Evolutionary conservation across 2,329 filamentous ascomycete genomes (phyloP), one percentile per base, ranked within the genome.

Genomic region (Botrytis aclada): DNA sequence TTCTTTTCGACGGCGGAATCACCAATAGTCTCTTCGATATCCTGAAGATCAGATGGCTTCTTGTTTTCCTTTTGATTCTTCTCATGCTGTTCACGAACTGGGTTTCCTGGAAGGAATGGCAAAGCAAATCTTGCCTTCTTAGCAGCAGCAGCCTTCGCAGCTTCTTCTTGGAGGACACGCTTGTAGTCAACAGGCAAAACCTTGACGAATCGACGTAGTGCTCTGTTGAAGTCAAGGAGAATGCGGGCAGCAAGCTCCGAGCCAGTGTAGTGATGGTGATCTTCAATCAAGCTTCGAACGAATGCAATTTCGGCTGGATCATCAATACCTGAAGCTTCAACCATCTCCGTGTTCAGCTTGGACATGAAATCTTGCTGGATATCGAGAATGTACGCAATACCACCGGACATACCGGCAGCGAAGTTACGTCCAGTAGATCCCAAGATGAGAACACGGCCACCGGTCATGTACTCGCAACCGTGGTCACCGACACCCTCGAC

Each of bases 391-490:
- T 97, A 98, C 29, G 95, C 95, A 80, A 98, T 98, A 86, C 95
- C 95, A 81, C 95, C 95, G 80, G 95, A 98, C 95, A 98, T 98
- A 87, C 95, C 95, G 75, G 95, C 95, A 79, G 95, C 95, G 81
- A 98, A 98, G 87, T 98, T 98, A 79, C 95, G 95, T 63, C 95
- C 95, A 81, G 94, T 97, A 79, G 89, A 90, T 73, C 95, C 95
- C 65, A 98, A 88, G 80, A 97, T 88, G 76, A 98, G 85, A 69
- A 98, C 87, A 81, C 95, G 93, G 81, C 95, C 95, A 82, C 95
- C 95, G 80, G 95, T 98, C 95, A 98, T 98, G 88, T 98, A 98
- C 87, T 98, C 95, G 81, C 95, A 98, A 75, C 94, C 93, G 82
- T 98, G 95, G 83, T 98, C 95, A 86, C 95, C 95, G 77, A 97